Conservation (phyloP, 2,329 filamentous ascomycete species). For the Herpomyces periplanetae region DNA sequence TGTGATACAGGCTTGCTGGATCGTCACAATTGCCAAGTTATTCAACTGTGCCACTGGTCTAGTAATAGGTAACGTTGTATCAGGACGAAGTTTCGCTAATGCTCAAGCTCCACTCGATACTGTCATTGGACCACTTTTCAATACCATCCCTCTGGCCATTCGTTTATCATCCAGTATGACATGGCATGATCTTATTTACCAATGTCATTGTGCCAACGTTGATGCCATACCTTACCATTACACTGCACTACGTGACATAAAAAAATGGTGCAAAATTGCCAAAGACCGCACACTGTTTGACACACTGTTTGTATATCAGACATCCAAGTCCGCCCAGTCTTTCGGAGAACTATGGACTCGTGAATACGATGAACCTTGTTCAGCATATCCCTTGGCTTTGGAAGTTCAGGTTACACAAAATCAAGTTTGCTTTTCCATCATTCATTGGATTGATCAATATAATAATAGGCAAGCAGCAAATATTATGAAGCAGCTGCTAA, state of each 20-base stretch:
- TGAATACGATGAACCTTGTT: slow-evolving; percentile 8
- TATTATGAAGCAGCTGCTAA: no score
- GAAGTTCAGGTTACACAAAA: no score
- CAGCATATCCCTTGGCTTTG: slow-evolving; percentile 37
- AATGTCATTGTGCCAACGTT: slow-evolving; percentile 30
- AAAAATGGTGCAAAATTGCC: slow-evolving; percentile 28
- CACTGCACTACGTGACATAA: slow-evolving; percentile 33
- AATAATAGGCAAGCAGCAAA: no score
- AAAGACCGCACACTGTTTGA: slow-evolving; percentile 25
- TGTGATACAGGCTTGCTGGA: slow-evolving; percentile 33
- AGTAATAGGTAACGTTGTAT: slow-evolving; percentile 32
- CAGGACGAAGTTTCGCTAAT: slow-evolving; percentile 31
- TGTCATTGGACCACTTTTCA: slow-evolving; percentile 51
- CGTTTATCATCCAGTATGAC: slow-evolving; percentile 10
- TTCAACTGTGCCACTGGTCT: slow-evolving; percentile 11
- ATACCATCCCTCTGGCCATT: slow-evolving; percentile 35
- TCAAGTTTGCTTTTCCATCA: no score
- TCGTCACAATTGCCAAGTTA: slow-evolving; percentile 17
- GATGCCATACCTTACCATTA: slow-evolving; percentile 30
- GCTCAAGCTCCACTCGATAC: slow-evolving; percentile 20
- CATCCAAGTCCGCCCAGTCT: slow-evolving; percentile 6
- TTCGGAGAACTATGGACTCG: slow-evolving; percentile 17
- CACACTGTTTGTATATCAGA: slow-evolving; percentile 42
- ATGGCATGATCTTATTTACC: slow-evolving; percentile 18
- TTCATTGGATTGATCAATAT: no score